A percentile compares a stretch with the other conserved stretches of the same genome.
Evolutionary conservation across 257 asterid species (phyloP).

Genomic region (Scutellaria minor): DNA sequence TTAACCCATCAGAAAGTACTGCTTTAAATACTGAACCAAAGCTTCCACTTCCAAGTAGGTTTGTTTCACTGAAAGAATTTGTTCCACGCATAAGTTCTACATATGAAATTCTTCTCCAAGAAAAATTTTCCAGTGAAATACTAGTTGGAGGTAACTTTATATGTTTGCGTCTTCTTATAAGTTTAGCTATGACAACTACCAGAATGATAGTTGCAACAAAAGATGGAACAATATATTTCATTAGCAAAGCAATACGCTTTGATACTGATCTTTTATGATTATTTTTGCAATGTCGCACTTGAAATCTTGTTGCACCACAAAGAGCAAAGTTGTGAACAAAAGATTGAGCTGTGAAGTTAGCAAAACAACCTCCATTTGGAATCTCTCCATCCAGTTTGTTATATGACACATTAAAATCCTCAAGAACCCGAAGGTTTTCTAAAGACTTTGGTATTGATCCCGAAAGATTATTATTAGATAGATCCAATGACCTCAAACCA

Average conservation of each 20-base stretch:
- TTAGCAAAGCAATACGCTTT: neutral
- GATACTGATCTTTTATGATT: neutral
- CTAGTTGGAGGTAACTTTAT: neutral
- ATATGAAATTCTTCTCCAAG: conserved; percentile 39
- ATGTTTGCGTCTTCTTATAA: neutral
- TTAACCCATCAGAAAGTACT: conserved; percentile 36
- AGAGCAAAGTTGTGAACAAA: conserved; percentile 30
- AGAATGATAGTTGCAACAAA: neutral
- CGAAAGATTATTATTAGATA: conserved; percentile 17
- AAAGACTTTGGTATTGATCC: conserved; percentile 6
- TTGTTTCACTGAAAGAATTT: conserved; percentile 27
- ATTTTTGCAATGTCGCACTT: neutral
- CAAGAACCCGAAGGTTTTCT: neutral
- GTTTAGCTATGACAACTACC: neutral
- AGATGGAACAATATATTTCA: conserved; percentile 13
- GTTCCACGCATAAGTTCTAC: conserved; percentile 37
- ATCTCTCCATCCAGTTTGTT: conserved; percentile 31
- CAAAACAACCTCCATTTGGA: conserved; percentile 25
- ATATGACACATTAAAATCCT: neutral
- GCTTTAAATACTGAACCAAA: conserved; percentile 45
- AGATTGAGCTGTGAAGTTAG: conserved; percentile 26
- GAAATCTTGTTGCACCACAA: conserved; percentile 8
- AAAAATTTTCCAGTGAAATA: neutral
- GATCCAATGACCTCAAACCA: neutral
- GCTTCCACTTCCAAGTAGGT: conserved; percentile 44